Percentiles rank a stretch among this genome's conserved stretches.
Evolutionary conservation across 441 rosid genomes (phyloP).

Genomic region (Mallotus japonicus): DNA sequence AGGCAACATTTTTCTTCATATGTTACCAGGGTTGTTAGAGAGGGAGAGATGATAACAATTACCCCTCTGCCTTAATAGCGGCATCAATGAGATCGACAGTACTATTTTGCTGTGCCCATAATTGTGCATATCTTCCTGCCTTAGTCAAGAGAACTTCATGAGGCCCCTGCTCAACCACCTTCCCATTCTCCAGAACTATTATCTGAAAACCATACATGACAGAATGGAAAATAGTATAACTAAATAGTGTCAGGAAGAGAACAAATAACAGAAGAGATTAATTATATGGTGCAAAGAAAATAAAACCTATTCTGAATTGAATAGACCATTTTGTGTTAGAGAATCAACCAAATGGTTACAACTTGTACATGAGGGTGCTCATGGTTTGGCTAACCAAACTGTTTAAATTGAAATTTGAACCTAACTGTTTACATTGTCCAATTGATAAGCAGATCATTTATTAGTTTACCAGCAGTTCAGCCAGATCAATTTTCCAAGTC

Average conservation of each 20-base stretch:
- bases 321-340: too few species aligned
- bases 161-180: conserved; percentile 90
- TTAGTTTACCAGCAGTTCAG: too few species aligned
- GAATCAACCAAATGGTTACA: too few species aligned
- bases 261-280: not conserved
- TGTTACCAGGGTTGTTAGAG: not conserved
- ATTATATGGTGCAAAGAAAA: not conserved
- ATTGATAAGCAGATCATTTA: too few species aligned
- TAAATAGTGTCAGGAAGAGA: not conserved
- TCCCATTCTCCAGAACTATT: conserved; percentile 88
- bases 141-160: conserved; percentile 73
- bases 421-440: too few species aligned
- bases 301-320: not conserved
- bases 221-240: conserved; percentile 6
- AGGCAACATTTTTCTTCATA: not conserved
- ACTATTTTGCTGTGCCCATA: conserved; percentile 91
- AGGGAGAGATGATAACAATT: conserved; percentile 8
- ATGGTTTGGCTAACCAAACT: too few species aligned
- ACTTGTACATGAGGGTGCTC: too few species aligned
- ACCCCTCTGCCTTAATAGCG: conserved; percentile 49
- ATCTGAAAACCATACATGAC: conserved; percentile 49
- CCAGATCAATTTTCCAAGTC: too few species aligned
- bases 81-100: conserved; percentile 59
- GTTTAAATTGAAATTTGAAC: too few species aligned
- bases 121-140: conserved; percentile 92